Percentiles rank a stretch among this genome's conserved stretches.
Conservation (phyloP, 768 basidiomycete species). For the Peribolospora kevripleyi region DNA sequence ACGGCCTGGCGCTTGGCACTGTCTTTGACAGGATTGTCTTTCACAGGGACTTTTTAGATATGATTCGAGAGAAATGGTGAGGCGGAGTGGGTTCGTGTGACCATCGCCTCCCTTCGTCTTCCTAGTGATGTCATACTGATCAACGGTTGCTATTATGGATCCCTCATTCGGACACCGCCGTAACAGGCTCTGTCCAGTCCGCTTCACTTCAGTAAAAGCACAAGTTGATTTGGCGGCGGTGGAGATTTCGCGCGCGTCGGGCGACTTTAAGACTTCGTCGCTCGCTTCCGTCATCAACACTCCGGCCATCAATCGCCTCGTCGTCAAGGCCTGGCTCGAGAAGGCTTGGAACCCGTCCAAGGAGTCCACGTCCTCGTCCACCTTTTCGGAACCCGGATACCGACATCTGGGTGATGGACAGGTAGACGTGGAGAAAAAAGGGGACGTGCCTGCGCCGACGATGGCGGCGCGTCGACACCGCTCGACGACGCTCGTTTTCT, state of each 20-base stretch:
- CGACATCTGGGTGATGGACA: too few species aligned
- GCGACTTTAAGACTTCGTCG: constrained; percentile 59
- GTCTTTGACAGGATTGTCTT: constrained; percentile 82
- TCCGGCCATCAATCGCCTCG: constrained; percentile 43
- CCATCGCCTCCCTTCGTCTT: not conserved
- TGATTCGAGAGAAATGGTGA: constrained; percentile 78
- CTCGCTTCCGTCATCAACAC: constrained; percentile 66
- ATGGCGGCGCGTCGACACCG: too few species aligned
- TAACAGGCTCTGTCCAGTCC: constrained; percentile 54
- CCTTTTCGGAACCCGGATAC: too few species aligned
- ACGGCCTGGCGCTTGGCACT: constrained; percentile 63
- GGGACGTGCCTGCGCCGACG: too few species aligned
- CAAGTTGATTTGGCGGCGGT: constrained; percentile 45
- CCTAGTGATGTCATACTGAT: not conserved
- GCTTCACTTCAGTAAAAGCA: constrained; percentile 59
- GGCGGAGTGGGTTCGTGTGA: not conserved
- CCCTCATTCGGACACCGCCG: not conserved
- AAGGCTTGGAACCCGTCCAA: constrained; percentile 23
- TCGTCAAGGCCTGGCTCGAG: constrained; percentile 66
- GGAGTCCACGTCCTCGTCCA: too few species aligned
- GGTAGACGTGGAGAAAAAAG: too few species aligned
- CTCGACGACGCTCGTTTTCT: constrained; percentile 67
- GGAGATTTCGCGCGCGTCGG: constrained; percentile 37
- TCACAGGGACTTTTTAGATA: constrained; percentile 66
- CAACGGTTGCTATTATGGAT: too few species aligned